Base-by-base conservation (phyloP, 2,329 filamentous ascomycete genomes). In the Dactylellina parvicollis region DNA sequence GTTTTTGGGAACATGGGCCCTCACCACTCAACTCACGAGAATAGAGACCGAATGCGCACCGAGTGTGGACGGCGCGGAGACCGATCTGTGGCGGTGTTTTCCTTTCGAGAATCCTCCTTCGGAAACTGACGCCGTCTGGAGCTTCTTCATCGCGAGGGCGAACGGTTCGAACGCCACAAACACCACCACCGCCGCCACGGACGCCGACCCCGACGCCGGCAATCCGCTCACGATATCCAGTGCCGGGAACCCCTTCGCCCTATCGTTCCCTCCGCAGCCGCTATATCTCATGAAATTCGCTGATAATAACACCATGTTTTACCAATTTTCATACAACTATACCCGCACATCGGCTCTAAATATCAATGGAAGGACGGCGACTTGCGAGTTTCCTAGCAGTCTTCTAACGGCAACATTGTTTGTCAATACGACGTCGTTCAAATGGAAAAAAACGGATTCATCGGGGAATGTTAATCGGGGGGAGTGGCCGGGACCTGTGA, bases 251-350 rank as follows among this genome's bases (percentile, higher is more conserved):
- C 66, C 66, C 10, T 72, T 65, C 22, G 59, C 59, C 12, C 32
- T 47, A 5, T 4, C 47, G 26, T 60, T 72, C 16, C 42, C 67
- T 12, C 30, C 42, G 4, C 50, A 64, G 14, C 67, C 54, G 26
- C 28, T 72, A 30, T 62, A 65, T 32, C 32, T 72, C n/a, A 64
- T 65, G 47, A 50, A 42, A 28, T 72, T 38, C 16, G 44, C 62
- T 7, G 36, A 56, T 12, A 56, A 56, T n/a, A 32, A 10, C 22
- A 56, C 52, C 24, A 56, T 42, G 12, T 72, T 62, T 38, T 72
- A 72, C 28, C 59, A 72, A 34, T 72, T 72, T 28, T 52, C 67
- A 12, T 49, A 59, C 44, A 64, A 72, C 34, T 72, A 72, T 22
- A 65, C 67, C 38, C 52, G 52, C 54, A 59, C 50, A 4, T 54